phyloP scores from a whole-genome alignment of 805 yeast species.

The Yueomyces sinensis region DNA sequence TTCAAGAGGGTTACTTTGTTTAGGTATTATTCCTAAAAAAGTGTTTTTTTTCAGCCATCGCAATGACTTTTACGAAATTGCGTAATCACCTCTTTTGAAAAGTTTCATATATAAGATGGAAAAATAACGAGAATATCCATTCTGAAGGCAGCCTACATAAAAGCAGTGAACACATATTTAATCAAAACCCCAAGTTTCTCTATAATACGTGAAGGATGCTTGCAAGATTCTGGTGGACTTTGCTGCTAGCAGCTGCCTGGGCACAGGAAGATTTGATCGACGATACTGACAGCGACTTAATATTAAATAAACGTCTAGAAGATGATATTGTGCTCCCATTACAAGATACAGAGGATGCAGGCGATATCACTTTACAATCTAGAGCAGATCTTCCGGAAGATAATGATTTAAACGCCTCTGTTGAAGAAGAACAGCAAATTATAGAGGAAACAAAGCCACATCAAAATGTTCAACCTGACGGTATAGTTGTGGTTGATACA shows the following conservation, averaged over 20 bases:
- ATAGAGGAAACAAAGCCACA: background rate
- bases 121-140: too few relatives aligned
- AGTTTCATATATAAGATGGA: too few relatives aligned
- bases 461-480: background rate
- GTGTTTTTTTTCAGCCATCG: too few relatives aligned
- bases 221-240: conserved; percentile 1
- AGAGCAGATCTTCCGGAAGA: background rate
- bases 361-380: background rate
- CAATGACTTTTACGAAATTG: too few relatives aligned
- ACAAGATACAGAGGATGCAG: background rate
- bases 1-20: too few relatives aligned
- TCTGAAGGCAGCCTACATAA: too few relatives aligned
- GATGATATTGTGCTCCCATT: background rate
- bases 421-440: background rate
- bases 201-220: too few relatives aligned
- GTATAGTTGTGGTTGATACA: background rate
- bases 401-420: background rate
- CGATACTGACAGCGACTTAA: background rate
- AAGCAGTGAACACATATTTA: too few relatives aligned
- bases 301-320: background rate
- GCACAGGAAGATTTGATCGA: too few relatives aligned
- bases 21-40: too few relatives aligned
- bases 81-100: too few relatives aligned
- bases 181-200: too few relatives aligned
- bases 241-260: background rate